Conservation (phyloP, 1,284 basidiomycete species). For the Coniferiporia sulphurascens region DNA sequence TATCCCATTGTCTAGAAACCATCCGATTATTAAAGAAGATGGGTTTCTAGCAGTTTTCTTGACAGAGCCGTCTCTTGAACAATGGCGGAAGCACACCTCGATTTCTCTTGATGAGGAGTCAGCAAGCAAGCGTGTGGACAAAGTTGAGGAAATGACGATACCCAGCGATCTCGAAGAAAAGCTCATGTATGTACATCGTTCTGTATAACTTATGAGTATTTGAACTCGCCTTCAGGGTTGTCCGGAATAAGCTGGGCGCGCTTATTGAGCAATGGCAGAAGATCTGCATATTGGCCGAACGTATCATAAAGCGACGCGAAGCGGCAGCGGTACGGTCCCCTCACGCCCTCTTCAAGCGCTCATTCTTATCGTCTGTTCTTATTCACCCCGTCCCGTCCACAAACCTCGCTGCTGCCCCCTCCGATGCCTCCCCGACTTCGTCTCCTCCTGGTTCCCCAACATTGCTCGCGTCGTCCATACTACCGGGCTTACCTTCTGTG, state of each 20-base stretch:
- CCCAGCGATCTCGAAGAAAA: slow-evolving; percentile 90
- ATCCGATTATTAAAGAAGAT: slow-evolving; percentile 85
- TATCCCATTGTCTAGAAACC: slow-evolving; percentile 52
- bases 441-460: slow-evolving; percentile 25
- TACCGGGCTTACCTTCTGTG: slow-evolving; percentile 24
- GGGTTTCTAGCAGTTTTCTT: slow-evolving; percentile 79
- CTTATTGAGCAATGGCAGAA: slow-evolving; percentile 90
- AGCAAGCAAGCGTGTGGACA: slow-evolving; percentile 71
- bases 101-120: slow-evolving; percentile 86
- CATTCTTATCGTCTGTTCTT: slow-evolving; percentile 33
- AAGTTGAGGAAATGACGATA: slow-evolving; percentile 85
- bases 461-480: slow-evolving; percentile 26
- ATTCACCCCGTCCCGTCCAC: slow-evolving; percentile 28
- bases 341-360: slow-evolving; percentile 51
- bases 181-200: slow-evolving; percentile 52
- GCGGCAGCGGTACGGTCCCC: slow-evolving; percentile 79
- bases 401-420: slow-evolving; percentile 24
- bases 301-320: slow-evolving; percentile 81
- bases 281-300: slow-evolving; percentile 79
- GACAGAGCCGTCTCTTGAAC: slow-evolving; percentile 75
- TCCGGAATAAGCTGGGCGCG: slow-evolving; percentile 65
- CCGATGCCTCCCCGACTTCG: slow-evolving; percentile 28
- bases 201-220: neutral
- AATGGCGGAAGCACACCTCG: slow-evolving; percentile 73
- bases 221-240: slow-evolving; percentile 39